Evolutionary conservation across 345 rosid species (phyloP).

Genomic region (Arabidopsis suecica): DNA sequence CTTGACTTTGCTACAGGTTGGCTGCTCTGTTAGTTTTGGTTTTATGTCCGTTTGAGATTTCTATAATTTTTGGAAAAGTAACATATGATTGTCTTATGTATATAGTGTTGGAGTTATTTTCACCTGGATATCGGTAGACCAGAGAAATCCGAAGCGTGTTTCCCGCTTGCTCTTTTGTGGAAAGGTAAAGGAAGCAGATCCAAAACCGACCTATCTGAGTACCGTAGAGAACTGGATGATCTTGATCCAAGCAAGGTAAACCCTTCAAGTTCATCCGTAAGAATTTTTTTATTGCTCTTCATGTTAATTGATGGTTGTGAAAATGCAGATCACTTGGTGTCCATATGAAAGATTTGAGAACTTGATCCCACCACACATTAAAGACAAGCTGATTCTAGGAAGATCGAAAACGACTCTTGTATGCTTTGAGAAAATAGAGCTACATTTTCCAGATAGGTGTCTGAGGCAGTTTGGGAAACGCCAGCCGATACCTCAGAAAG

Average conservation of each 20-base stretch:
- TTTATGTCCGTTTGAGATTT: conserved; percentile 6
- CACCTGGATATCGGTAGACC: conserved; percentile 72
- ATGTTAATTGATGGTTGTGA: conserved; percentile 20
- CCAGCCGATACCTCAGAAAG: conserved; percentile 71
- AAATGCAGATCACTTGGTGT: conserved; percentile 54
- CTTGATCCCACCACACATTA: conserved; percentile 58
- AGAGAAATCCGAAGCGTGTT: conserved; percentile 55
- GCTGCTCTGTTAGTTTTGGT: conserved; percentile 38
- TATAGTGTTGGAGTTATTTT: conserved; percentile 81
- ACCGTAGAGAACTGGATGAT: conserved; percentile 68
- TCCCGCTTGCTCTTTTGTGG: conserved; percentile 74
- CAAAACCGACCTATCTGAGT: conserved; percentile 62
- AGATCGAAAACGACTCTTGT: conserved; percentile 85
- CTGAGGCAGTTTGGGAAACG: conserved; percentile 70
- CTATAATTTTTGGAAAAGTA: not conserved
- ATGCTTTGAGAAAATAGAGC: conserved; percentile 79
- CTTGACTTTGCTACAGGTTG: conserved; percentile 80
- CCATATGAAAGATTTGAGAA: conserved; percentile 63
- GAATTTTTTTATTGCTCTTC: not conserved
- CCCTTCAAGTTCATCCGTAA: conserved; percentile 1
- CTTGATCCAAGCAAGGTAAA: conserved; percentile 65
- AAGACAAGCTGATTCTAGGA: conserved; percentile 56
- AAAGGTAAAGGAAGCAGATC: conserved; percentile 74
- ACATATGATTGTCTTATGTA: not conserved
- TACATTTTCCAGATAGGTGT: conserved; percentile 85